These are phyloP conservation scores for Balansia obtecta DNA, from an alignment of 2,329 filamentous ascomycete genomes.

Conservation along the genomic window DNA sequence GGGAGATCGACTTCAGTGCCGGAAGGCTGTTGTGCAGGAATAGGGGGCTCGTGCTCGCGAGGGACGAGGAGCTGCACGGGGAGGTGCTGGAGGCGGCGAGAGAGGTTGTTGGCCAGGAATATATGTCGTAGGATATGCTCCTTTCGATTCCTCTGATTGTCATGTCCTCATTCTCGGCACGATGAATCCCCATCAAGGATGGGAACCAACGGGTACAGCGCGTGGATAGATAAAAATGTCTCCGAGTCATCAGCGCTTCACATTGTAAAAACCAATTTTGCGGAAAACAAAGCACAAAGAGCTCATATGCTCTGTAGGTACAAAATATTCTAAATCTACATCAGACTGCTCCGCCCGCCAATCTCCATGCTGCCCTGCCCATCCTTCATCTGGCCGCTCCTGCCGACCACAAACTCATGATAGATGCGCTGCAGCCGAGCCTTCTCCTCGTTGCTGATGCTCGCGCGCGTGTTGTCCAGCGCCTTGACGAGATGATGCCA, in stretches of 20 bases:
- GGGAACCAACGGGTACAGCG: not conserved
- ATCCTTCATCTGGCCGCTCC: slow-evolving; percentile 90
- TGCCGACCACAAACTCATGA: slow-evolving; percentile 78
- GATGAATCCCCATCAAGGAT: not conserved
- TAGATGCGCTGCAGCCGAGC: slow-evolving; percentile 70
- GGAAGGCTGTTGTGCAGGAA: slow-evolving; percentile 22
- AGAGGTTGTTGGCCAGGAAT: slow-evolving; percentile 5
- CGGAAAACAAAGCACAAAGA: not conserved
- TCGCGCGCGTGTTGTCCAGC: slow-evolving; percentile 64
- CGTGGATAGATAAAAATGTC: no score
- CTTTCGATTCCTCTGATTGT: no score
- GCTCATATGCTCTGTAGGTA: not conserved
- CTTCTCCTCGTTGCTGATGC: slow-evolving; percentile 70
- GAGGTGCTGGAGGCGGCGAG: slow-evolving; percentile 22
- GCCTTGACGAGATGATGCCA: slow-evolving; percentile 77
- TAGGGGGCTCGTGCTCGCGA: slow-evolving; percentile 28
- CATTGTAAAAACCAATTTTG: no score
- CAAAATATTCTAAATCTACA: slow-evolving; percentile 44
- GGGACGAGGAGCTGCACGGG: slow-evolving; percentile 27
- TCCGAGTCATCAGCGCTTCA: no score
- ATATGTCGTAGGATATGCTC: not conserved
- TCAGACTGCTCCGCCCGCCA: slow-evolving; percentile 83
- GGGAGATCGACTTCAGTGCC: slow-evolving; percentile 22
- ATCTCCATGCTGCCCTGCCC: slow-evolving; percentile 87
- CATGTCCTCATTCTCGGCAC: not conserved